These are phyloP conservation scores for Stenogyne calaminthoides DNA, from an alignment of 305 asterid genomes.

Conservation along the genomic window DNA sequence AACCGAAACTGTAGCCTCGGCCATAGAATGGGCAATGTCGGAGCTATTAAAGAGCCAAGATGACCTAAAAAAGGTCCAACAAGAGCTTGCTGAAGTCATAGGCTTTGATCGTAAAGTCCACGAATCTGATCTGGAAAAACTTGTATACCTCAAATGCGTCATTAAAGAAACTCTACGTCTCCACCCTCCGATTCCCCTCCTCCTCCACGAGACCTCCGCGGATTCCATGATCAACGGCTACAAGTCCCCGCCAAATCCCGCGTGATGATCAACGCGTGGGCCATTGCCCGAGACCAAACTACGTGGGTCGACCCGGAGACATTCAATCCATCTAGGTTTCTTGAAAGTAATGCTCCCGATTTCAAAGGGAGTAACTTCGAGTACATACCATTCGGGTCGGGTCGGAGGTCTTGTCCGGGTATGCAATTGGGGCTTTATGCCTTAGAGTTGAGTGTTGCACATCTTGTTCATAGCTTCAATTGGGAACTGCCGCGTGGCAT, in stretches of 20 bases:
- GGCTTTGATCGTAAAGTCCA: constrained; percentile 56
- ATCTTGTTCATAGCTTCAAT: constrained; percentile 40
- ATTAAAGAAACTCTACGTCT: constrained; percentile 74
- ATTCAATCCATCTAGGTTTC: constrained; percentile 37
- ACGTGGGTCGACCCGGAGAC: constrained; percentile 38
- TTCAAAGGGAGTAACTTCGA: constrained; percentile 48
- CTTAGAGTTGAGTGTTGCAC: constrained; percentile 42
- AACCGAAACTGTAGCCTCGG: constrained; percentile 83
- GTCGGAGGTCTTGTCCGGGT: constrained; percentile 57
- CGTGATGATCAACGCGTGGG: constrained; percentile 48
- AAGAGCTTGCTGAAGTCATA: constrained; percentile 55
- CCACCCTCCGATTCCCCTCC: constrained; percentile 80
- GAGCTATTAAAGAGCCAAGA: constrained; percentile 56
- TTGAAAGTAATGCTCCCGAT: constrained; percentile 16
- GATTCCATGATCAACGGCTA: constrained; percentile 25
- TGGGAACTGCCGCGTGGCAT: constrained; percentile 42
- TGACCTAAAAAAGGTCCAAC: constrained; percentile 60
- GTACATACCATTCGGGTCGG: constrained; percentile 59
- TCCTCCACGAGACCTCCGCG: constrained; percentile 39
- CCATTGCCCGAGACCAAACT: constrained; percentile 41
- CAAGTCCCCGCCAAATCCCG: constrained; percentile 42
- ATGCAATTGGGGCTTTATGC: constrained; percentile 47
- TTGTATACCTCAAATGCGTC: constrained; percentile 52
- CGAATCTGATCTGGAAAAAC: constrained; percentile 62
- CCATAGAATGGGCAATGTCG: constrained; percentile 84